phyloP scores from a whole-genome alignment of 768 basidiomycete genomes.

The Boletus vermiculosoides region DNA sequence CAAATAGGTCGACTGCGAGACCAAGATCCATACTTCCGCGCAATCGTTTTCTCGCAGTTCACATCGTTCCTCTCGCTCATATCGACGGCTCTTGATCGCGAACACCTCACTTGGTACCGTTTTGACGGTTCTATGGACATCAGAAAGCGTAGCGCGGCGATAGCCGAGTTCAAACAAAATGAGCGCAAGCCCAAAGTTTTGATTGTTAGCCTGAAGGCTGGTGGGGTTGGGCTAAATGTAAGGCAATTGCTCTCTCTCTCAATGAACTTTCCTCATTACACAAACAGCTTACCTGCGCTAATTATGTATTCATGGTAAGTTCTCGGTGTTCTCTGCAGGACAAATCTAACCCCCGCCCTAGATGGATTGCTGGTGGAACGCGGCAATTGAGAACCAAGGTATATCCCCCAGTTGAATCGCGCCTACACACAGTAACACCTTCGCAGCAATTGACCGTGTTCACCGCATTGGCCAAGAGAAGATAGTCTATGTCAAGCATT shows the following conservation, averaged over 20 bases:
- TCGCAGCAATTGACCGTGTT: constrained; percentile 81
- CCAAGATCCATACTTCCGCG: constrained; percentile 76
- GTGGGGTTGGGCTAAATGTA: constrained; percentile 89
- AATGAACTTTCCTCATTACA: neutral
- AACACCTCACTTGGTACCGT: constrained; percentile 66
- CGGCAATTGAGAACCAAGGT: constrained; percentile 81
- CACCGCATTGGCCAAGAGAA: constrained; percentile 84
- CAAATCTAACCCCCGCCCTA: constrained; percentile 29
- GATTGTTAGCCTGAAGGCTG: constrained; percentile 82
- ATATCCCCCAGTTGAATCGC: neutral
- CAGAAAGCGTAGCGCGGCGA: constrained; percentile 71
- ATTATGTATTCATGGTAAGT: constrained; percentile 82
- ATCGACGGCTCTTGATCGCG: constrained; percentile 64
- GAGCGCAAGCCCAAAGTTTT: constrained; percentile 73
- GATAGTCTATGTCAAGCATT: constrained; percentile 81
- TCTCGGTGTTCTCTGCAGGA: neutral
- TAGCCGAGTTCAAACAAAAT: constrained; percentile 72
- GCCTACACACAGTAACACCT: constrained; percentile 3
- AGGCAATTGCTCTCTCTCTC: constrained; percentile 19
- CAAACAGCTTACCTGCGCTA: constrained; percentile 68
- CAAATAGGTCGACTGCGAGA: constrained; percentile 55
- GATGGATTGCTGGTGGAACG: constrained; percentile 97
- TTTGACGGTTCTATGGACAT: constrained; percentile 94
- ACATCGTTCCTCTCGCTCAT: constrained; percentile 87
- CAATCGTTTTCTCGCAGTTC: constrained; percentile 89